Conservation (phyloP, 305 asterid species). For the Fraxinus dipetala region DNA sequence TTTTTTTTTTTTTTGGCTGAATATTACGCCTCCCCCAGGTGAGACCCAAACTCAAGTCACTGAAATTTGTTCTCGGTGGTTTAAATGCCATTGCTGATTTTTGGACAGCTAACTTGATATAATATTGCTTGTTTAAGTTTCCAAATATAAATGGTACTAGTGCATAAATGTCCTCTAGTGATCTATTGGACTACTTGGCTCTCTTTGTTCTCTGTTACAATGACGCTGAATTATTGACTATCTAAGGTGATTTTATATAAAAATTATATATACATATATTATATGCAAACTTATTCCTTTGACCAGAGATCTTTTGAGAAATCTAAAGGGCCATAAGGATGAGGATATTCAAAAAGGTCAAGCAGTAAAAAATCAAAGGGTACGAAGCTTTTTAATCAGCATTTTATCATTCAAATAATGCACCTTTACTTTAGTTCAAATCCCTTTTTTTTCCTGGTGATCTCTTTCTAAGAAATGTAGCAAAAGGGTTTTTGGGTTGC, state of each 20-base stretch:
- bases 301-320: slow-evolving; percentile 64
- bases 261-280: neutral
- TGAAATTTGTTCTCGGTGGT: neutral
- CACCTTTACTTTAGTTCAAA: neutral
- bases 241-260: neutral
- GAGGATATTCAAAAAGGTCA: slow-evolving; percentile 77
- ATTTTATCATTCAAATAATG: neutral
- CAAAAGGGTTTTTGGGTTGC: neutral
- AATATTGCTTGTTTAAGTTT: neutral
- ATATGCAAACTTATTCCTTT: slow-evolving; percentile 21
- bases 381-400: slow-evolving; percentile 22
- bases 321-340: slow-evolving; percentile 64
- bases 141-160: neutral
- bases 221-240: neutral
- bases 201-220: neutral
- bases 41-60: neutral
- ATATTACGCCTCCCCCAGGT: neutral
- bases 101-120: neutral
- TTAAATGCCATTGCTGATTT: neutral
- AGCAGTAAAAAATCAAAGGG: slow-evolving; percentile 88
- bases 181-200: neutral
- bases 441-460: neutral
- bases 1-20: too few relatives aligned
- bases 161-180: neutral
- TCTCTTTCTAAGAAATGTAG: neutral